These are phyloP conservation scores for Pichia inconspicua DNA, from an alignment of 1,139 yeast species.

Conservation along the genomic window DNA sequence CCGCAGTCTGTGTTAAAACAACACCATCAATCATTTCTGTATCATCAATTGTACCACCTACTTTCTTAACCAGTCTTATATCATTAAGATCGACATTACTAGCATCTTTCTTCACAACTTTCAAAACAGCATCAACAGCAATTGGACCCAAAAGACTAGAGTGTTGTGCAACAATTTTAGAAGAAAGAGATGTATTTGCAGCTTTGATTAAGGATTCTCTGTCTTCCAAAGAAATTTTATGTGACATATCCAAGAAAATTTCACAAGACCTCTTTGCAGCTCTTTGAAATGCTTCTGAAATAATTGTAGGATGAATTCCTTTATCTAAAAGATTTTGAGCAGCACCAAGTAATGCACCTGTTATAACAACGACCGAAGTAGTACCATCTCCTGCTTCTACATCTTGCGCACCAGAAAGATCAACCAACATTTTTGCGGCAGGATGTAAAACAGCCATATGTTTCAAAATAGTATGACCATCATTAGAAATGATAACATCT, in stretches of 20 bases:
- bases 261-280: constrained; percentile 88
- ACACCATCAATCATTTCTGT: constrained; percentile 91
- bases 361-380: constrained; percentile 89
- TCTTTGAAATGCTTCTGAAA: constrained; percentile 90
- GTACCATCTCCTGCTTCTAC: constrained; percentile 99
- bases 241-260: constrained; percentile 77
- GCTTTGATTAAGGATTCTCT: constrained; percentile 81
- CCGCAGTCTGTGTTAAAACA: constrained; percentile 82
- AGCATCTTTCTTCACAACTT: constrained; percentile 40
- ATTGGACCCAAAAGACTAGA: constrained; percentile 80
- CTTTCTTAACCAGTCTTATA: constrained; percentile 82
- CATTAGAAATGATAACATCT: constrained; percentile 90
- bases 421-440: constrained; percentile 97
- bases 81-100: constrained; percentile 79
- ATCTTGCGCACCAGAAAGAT: constrained; percentile 95
- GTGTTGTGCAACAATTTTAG: constrained; percentile 93
- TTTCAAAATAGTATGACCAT: constrained; percentile 92
- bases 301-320: constrained; percentile 93
- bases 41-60: constrained; percentile 97
- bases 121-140: constrained; percentile 88
- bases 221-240: constrained; percentile 65
- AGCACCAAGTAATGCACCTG: constrained; percentile 91
- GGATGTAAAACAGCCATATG: constrained; percentile 99
- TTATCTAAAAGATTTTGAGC: constrained; percentile 83
- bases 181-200: constrained; percentile 86